phyloP scores from a whole-genome alignment of 2,329 filamentous ascomycete genomes.

The Alternaria infectoria region DNA sequence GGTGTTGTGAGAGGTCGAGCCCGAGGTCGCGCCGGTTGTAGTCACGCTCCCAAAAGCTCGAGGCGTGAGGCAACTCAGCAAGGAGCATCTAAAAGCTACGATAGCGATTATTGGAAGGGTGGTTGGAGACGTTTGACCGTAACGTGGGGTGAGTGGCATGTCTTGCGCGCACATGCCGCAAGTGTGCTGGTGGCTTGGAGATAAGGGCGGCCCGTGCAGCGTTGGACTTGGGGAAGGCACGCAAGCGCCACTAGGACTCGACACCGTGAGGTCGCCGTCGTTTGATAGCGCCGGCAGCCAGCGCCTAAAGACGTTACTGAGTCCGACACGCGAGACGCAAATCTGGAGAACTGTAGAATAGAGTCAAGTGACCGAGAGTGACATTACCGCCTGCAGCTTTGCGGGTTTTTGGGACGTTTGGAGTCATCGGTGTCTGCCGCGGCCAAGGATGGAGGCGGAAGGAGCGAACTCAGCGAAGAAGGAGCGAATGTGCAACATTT shows the following conservation, averaged over 20 bases:
- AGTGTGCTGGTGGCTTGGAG: conserved; percentile 1
- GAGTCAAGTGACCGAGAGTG: conserved; percentile 7
- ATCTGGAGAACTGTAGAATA: conserved; percentile 11
- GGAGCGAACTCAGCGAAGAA: conserved; percentile 2
- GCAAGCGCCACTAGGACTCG: conserved; percentile 13
- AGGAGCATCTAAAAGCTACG: background rate
- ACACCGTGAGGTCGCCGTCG: conserved; percentile 1
- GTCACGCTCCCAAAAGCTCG: background rate
- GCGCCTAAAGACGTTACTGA: conserved; percentile 3
- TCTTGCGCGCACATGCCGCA: conserved; percentile 17
- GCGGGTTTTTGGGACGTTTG: conserved; percentile 1
- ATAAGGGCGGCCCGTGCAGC: conserved; percentile 11
- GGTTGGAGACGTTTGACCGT: background rate
- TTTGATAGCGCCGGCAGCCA: conserved; percentile 7
- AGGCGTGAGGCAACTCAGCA: background rate
- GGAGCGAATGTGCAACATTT: background rate
- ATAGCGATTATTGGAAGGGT: background rate
- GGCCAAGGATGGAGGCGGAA: conserved; percentile 2
- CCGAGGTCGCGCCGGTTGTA: background rate
- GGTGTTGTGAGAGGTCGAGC: conserved; percentile 6
- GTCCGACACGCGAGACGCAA: conserved; percentile 9
- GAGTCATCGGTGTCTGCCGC: background rate
- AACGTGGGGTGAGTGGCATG: conserved; percentile 3
- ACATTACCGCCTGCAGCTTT: conserved; percentile 1
- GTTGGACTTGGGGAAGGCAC: conserved; percentile 9